Evolutionary conservation across 2,329 filamentous ascomycete species (phyloP).

Genomic region (Colletotrichum cordylinicola): DNA sequence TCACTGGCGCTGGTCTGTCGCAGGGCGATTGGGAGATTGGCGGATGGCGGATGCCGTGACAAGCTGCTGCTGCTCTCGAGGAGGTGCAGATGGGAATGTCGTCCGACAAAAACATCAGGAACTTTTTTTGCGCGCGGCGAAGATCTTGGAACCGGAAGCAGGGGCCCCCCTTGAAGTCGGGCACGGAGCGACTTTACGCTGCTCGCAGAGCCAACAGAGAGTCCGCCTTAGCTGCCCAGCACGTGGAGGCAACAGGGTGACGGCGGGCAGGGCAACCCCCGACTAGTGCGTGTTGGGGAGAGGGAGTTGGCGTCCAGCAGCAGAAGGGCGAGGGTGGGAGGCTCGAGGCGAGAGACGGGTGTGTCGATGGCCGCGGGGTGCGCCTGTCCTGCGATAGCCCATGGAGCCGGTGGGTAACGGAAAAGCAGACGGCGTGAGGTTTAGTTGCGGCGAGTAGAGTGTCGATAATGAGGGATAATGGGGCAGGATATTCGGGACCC

Average conservation of each 20-base stretch:
- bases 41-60: slow-evolving; percentile 11
- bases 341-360: background rate
- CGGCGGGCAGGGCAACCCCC: background rate
- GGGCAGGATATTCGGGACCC: too few species aligned
- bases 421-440: slow-evolving; percentile 3
- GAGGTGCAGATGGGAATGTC: slow-evolving; percentile 6
- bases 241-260: background rate
- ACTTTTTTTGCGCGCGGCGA: slow-evolving; percentile 10
- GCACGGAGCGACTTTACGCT: background rate
- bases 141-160: slow-evolving; percentile 7
- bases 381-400: background rate
- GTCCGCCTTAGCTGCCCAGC: background rate
- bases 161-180: background rate
- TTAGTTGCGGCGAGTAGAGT: background rate
- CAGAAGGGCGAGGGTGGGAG: background rate
- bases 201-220: background rate
- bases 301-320: background rate
- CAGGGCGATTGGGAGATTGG: background rate
- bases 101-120: slow-evolving; percentile 10
- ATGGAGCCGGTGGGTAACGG: background rate
- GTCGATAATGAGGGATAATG: background rate
- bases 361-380: slow-evolving; percentile 2
- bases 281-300: background rate
- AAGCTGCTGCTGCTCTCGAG: background rate
- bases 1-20: background rate